Conservation (phyloP, 75 land plant species). For the Pseudotsuga menziesii region DNA sequence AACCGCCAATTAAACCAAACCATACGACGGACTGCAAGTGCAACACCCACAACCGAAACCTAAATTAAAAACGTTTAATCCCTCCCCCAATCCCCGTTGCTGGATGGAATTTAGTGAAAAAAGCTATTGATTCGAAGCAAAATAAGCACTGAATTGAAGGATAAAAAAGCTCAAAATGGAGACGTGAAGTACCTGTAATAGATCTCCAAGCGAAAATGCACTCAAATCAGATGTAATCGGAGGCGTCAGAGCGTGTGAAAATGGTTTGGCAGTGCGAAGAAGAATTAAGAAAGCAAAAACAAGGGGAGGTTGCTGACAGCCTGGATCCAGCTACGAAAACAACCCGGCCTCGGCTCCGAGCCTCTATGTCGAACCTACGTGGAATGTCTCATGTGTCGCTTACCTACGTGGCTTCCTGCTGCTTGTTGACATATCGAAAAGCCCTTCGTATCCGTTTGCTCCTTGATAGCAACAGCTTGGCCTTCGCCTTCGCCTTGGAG, state of each 20-base stretch:
- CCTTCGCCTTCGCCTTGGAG: no score
- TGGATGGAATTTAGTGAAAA: neutral
- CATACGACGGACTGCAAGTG: neutral
- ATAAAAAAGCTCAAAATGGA: neutral
- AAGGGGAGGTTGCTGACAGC: slow-evolving; percentile 49
- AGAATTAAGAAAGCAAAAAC: slow-evolving; percentile 14
- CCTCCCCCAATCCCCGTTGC: neutral
- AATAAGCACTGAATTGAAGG: neutral
- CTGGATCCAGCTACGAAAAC: slow-evolving; percentile 46
- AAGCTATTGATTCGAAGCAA: neutral
- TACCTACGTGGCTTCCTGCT: neutral
- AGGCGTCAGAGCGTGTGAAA: slow-evolving; percentile 1
- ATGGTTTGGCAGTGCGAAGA: neutral
- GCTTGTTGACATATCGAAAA: neutral
- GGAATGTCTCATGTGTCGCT: neutral
- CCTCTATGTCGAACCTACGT: slow-evolving; percentile 6
- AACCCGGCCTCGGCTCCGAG: slow-evolving; percentile 9
- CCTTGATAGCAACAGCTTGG: neutral
- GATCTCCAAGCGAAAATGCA: neutral
- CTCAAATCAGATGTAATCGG: neutral
- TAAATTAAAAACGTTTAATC: neutral
- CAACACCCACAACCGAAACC: slow-evolving; percentile 6
- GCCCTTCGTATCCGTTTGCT: neutral
- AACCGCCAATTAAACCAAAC: neutral
- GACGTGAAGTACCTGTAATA: slow-evolving; percentile 2